Conservation (phyloP, 2,329 filamentous ascomycete genomes). For the Chrysosporium keratinophilum region DNA sequence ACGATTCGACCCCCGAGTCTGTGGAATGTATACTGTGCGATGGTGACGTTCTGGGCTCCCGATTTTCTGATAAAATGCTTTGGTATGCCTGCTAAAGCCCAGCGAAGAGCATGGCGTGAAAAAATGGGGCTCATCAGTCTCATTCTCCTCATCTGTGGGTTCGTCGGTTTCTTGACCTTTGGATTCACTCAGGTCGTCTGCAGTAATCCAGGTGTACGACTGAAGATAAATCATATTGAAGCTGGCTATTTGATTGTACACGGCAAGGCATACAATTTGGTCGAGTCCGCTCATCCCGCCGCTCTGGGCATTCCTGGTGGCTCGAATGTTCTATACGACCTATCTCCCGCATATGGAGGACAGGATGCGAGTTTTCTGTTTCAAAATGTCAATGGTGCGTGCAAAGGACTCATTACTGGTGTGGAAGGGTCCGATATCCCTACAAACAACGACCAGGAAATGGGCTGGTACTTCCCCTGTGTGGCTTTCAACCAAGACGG, state of each 20-base stretch:
- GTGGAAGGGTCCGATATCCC: constrained; percentile 66
- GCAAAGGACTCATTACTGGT: constrained; percentile 76
- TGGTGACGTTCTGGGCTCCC: constrained; percentile 90
- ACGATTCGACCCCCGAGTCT: constrained; percentile 67
- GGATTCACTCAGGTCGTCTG: constrained; percentile 90
- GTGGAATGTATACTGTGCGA: constrained; percentile 91
- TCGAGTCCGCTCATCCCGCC: constrained; percentile 63
- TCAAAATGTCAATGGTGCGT: constrained; percentile 95
- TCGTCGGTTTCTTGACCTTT: constrained; percentile 92
- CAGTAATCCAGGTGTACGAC: constrained; percentile 56
- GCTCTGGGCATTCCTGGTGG: constrained; percentile 65
- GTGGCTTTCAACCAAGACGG: constrained; percentile 87
- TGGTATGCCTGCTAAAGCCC: constrained; percentile 72
- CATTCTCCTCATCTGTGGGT: constrained; percentile 74
- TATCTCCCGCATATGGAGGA: constrained; percentile 72
- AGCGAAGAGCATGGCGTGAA: constrained; percentile 89
- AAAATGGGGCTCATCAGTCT: constrained; percentile 96
- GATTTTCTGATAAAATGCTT: constrained; percentile 75
- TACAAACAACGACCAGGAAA: constrained; percentile 57
- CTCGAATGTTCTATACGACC: constrained; percentile 76
- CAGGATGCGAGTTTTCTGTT: constrained; percentile 94
- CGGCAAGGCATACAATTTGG: constrained; percentile 77
- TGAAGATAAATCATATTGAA: constrained; percentile 73
- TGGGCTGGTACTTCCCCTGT: constrained; percentile 98
- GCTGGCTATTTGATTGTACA: constrained; percentile 92